Conservation (phyloP, 306 rosid species). For the Senna tora region DNA sequence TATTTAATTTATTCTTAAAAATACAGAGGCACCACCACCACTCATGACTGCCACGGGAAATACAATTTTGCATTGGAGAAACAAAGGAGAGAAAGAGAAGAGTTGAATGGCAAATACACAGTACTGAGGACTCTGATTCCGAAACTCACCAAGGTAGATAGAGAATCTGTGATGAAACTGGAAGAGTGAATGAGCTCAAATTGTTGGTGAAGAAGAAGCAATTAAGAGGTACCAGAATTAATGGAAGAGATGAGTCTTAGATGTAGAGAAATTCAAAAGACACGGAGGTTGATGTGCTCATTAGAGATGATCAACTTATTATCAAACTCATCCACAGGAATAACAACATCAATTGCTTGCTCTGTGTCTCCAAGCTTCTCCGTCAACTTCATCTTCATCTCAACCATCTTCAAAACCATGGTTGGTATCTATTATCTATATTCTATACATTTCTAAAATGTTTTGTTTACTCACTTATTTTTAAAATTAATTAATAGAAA, state of each 20-base stretch:
- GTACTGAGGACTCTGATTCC: too few relatives aligned
- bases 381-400: constrained; percentile 89
- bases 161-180: constrained; percentile 76
- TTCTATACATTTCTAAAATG: too few relatives aligned
- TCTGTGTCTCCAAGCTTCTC: constrained; percentile 70
- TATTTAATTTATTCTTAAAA: too few relatives aligned
- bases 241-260: constrained; percentile 87
- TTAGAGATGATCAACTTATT: constrained; percentile 83
- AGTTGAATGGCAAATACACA: too few relatives aligned
- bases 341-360: constrained; percentile 65
- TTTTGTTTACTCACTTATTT: too few relatives aligned
- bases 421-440: constrained; percentile 20
- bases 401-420: constrained; percentile 94
- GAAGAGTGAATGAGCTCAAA: constrained; percentile 69
- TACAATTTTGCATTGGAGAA: too few relatives aligned
- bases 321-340: constrained; percentile 80
- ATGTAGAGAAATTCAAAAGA: constrained; percentile 89
- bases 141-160: too few relatives aligned
- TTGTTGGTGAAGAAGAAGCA: constrained; percentile 76
- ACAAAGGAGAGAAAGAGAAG: too few relatives aligned
- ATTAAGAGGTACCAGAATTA: constrained; percentile 66
- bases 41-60: too few relatives aligned
- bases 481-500: too few relatives aligned
- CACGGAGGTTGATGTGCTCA: constrained; percentile 87
- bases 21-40: too few relatives aligned